Conservation (phyloP, 2,329 filamentous ascomycete genomes). For the Xylaria sp. region DNA sequence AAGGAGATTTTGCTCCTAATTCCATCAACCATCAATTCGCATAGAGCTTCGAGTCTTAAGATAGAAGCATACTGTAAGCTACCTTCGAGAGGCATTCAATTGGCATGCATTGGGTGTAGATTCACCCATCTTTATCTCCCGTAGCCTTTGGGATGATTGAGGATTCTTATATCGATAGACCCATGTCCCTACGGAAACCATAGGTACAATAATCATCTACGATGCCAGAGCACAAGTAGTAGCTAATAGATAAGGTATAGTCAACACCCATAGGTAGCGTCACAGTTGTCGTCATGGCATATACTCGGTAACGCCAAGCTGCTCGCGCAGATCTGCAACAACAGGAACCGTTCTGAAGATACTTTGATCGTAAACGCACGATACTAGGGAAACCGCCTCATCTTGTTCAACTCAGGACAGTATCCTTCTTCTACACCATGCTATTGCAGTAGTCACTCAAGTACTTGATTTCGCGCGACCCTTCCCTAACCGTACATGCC, state of each 20-base stretch:
- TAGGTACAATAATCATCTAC: too few species aligned
- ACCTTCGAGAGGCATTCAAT: constrained; percentile 8
- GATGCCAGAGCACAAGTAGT: too few species aligned
- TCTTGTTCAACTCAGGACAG: not conserved
- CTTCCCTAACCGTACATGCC: not conserved
- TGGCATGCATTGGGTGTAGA: not conserved
- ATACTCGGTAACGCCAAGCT: not conserved
- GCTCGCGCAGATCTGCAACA: constrained; percentile 2
- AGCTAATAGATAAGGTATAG: not conserved
- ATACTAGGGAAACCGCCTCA: not conserved
- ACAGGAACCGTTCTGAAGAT: not conserved
- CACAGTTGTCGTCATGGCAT: constrained; percentile 7
- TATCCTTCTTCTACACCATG: not conserved
- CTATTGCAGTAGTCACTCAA: not conserved
- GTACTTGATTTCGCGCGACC: not conserved
- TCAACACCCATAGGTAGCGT: not conserved
- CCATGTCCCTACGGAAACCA: not conserved
- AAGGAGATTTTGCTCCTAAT: not conserved
- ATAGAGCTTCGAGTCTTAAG: not conserved
- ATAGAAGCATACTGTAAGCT: not conserved
- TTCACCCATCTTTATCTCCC: constrained; percentile 5
- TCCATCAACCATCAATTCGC: not conserved
- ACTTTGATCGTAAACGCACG: not conserved
- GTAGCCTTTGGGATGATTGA: not conserved
- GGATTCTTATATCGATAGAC: not conserved